phyloP scores from a whole-genome alignment of 2,329 filamentous ascomycete genomes.

The Diaporthe ilicicola region DNA sequence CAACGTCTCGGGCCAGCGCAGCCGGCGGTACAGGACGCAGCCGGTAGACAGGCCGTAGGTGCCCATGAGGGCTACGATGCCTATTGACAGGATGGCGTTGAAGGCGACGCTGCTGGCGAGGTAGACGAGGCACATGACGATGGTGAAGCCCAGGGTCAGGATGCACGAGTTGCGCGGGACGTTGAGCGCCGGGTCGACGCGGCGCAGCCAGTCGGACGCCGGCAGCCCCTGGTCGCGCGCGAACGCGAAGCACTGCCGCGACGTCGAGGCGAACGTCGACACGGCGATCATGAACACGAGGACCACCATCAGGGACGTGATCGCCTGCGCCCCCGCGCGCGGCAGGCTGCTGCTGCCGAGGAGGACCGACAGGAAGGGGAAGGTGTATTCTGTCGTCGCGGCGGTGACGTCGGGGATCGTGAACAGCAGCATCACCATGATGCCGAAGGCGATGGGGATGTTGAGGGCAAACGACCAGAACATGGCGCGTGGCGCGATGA shows the following conservation, averaged over 20 bases:
- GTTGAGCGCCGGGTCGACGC: constrained; percentile 28
- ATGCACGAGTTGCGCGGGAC: constrained; percentile 4
- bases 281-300: constrained; percentile 60
- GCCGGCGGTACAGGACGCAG: constrained; percentile 52
- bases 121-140: constrained; percentile 6
- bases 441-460: constrained; percentile 41
- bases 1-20: constrained; percentile 44
- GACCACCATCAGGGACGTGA: constrained; percentile 58
- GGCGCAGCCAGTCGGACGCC: constrained; percentile 48
- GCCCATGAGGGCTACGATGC: constrained; percentile 57
- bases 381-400: constrained; percentile 61
- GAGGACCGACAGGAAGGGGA: constrained; percentile 66
- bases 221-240: constrained; percentile 54
- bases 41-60: constrained; percentile 59
- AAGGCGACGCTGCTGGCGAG: constrained; percentile 4
- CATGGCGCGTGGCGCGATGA: constrained; percentile 44
- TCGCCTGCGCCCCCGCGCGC: constrained; percentile 45
- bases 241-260: constrained; percentile 66
- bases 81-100: constrained; percentile 49
- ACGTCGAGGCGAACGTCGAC: constrained; percentile 64
- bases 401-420: constrained; percentile 4
- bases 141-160: not conserved
- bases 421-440: constrained; percentile 7
- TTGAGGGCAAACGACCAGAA: constrained; percentile 45
- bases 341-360: constrained; percentile 56